Evolutionary conservation across 208 protist species (phyloP).

Genomic region (Naegleria gruberi): DNA sequence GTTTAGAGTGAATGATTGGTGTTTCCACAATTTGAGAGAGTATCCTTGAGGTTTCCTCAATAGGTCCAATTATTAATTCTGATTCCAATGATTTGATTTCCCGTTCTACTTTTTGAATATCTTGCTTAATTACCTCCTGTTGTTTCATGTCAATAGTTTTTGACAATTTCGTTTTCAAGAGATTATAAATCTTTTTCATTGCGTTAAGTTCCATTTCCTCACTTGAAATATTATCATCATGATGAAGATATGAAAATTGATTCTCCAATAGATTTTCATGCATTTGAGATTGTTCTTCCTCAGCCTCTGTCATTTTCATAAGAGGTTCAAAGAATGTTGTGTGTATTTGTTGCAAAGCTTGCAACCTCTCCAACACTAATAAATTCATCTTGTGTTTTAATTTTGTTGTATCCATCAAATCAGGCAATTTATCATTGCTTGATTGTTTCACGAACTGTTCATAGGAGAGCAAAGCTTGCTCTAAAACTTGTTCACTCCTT

Average conservation of each 20-base stretch:
- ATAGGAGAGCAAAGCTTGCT: neutral
- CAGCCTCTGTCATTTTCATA: neutral
- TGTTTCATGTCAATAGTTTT: neutral
- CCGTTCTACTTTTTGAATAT: neutral
- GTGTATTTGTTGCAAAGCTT: neutral
- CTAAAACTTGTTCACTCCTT: slow-evolving; percentile 1
- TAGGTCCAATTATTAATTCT: neutral
- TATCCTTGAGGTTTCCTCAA: too few relatives aligned
- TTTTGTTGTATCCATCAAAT: neutral
- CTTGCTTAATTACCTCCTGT: neutral
- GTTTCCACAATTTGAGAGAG: too few relatives aligned
- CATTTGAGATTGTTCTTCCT: too few relatives aligned
- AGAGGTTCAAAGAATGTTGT: neutral
- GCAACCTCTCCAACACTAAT: neutral
- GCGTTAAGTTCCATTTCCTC: neutral
- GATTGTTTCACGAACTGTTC: neutral
- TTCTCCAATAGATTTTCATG: too few relatives aligned
- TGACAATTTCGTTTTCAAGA: neutral
- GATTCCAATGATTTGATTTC: neutral
- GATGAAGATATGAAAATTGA: too few relatives aligned
- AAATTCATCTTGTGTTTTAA: neutral
- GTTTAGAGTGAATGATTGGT: too few relatives aligned
- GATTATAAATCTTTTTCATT: neutral
- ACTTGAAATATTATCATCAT: too few relatives aligned
- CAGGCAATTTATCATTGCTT: neutral